Percentiles rank a stretch among this genome's conserved stretches.
These are phyloP conservation scores for Colletotrichum orchidophilum DNA, from an alignment of 2,329 filamentous ascomycete genomes.

Conservation along the genomic window DNA sequence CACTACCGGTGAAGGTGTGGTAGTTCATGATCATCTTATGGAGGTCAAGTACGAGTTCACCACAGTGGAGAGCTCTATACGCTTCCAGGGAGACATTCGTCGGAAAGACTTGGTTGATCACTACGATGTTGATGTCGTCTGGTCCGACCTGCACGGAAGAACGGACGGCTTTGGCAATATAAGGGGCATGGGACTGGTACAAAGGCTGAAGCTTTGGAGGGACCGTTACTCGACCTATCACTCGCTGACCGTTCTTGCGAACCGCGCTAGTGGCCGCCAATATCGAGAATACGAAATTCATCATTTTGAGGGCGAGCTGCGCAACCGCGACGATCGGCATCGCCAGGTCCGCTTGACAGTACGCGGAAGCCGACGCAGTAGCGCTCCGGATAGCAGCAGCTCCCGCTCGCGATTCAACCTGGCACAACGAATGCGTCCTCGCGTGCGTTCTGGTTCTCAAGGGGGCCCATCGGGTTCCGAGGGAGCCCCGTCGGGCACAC, in stretches of 20 bases:
- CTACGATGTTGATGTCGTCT: slow-evolving; percentile 62
- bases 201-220: slow-evolving; percentile 62
- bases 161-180: slow-evolving; percentile 61
- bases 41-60: slow-evolving; percentile 62
- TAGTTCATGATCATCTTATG: slow-evolving; percentile 58
- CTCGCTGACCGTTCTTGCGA: slow-evolving; percentile 58
- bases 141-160: slow-evolving; percentile 59
- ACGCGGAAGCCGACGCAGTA: slow-evolving; percentile 51
- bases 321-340: slow-evolving; percentile 55
- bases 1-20: slow-evolving; percentile 54
- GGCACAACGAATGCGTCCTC: slow-evolving; percentile 52
- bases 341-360: slow-evolving; percentile 56
- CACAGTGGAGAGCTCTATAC: slow-evolving; percentile 55
- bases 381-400: slow-evolving; percentile 48
- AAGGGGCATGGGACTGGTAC: slow-evolving; percentile 60
- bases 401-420: slow-evolving; percentile 53
- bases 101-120: slow-evolving; percentile 59
- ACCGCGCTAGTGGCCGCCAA: slow-evolving; percentile 51
- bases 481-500: slow-evolving; percentile 36
- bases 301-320: slow-evolving; percentile 57
- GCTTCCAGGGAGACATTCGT: slow-evolving; percentile 60
- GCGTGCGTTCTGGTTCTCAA: slow-evolving; percentile 45
- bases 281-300: slow-evolving; percentile 60
- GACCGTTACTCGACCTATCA: slow-evolving; percentile 59
- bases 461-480: slow-evolving; percentile 36